Conservation (phyloP, 345 rosid genomes). For the Jatropha curcas region DNA sequence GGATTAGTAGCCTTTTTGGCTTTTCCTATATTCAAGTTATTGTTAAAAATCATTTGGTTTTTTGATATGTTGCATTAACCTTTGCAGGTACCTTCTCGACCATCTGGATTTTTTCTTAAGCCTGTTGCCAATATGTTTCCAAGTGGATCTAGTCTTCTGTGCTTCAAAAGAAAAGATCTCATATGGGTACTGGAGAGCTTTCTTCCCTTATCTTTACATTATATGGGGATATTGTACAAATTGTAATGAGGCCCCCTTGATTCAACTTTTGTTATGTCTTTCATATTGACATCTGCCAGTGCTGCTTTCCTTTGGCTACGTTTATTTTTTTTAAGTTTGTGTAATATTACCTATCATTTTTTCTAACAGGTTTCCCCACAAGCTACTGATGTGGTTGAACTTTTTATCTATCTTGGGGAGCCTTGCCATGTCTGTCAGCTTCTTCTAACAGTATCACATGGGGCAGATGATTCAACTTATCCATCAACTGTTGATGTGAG, state of each 20-base stretch:
- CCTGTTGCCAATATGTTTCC: constrained; percentile 71
- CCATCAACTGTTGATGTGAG: constrained; percentile 87
- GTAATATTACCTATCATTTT: background rate
- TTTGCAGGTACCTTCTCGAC: constrained; percentile 82
- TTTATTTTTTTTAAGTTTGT: background rate
- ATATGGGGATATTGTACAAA: background rate
- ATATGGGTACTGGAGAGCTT: constrained; percentile 63
- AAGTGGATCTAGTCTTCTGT: constrained; percentile 63
- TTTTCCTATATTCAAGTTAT: background rate
- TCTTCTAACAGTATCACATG: constrained; percentile 80
- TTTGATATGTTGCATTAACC: constrained; percentile 15
- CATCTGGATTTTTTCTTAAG: constrained; percentile 82
- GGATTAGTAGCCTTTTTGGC: too few species aligned
- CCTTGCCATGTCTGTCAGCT: constrained; percentile 98
- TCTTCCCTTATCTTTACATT: constrained; percentile 10
- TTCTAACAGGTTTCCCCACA: constrained; percentile 77
- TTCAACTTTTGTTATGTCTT: constrained; percentile 5
- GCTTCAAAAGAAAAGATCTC: constrained; percentile 74
- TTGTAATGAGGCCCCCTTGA: constrained; percentile 11
- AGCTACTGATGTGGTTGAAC: constrained; percentile 80
- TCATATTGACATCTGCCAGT: background rate
- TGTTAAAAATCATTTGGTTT: background rate
- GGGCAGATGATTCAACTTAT: constrained; percentile 86
- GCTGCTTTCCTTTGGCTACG: background rate
- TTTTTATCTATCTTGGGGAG: constrained; percentile 83